Base-by-base conservation (phyloP, 2,329 filamentous ascomycete genomes). In the Phoma sp. region DNA sequence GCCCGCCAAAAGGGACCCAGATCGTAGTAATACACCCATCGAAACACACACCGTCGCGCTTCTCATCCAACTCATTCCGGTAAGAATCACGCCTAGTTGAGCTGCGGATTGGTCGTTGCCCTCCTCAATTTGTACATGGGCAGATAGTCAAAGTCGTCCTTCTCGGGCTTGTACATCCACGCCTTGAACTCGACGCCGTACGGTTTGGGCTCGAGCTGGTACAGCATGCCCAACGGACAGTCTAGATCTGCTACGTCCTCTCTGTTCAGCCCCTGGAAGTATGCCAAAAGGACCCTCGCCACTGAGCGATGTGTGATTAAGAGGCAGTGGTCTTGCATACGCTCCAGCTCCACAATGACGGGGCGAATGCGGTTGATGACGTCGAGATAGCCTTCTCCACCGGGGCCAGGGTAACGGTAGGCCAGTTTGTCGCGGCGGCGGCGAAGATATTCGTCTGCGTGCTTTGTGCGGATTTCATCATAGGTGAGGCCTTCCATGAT, bases 101-200 rank as follows among this genome's bases (percentile, higher is more conserved):
- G 62, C 29, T 57, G 55, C 47, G 61, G 40, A 25, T 55, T 50
- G 7, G 51, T 62, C 19, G 69, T 59, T 13, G 84, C 85, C 67
- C 84, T 84, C 61, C 85, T 85, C 27, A 95, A 84, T 75, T 89
- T 87, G 77, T 95, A 98, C 69, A 93, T 83, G n/a, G 88, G 90
- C 40, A 96, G 78, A 72, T 95, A 88, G 55, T 95, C 87, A 68
- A 99, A 99, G 84, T 88, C 92, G 60, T 89, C 87, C 19, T 80
- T 84, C 3, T 83, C 81, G 59, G 91, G 85, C 71, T 96, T 91
- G 79, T 96, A 99, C 58, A 88, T 86, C 81, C 96, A 99, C 0
- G 92, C 94, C 74, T 96, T 94, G 80, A 98, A 97, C 58, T 96
- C 94, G 55, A 97, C 93, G 13, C 95, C 95, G 65, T 99, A 99